Evolutionary conservation across 305 asterid species (phyloP).

Genomic region (Rubia tinctorum): DNA sequence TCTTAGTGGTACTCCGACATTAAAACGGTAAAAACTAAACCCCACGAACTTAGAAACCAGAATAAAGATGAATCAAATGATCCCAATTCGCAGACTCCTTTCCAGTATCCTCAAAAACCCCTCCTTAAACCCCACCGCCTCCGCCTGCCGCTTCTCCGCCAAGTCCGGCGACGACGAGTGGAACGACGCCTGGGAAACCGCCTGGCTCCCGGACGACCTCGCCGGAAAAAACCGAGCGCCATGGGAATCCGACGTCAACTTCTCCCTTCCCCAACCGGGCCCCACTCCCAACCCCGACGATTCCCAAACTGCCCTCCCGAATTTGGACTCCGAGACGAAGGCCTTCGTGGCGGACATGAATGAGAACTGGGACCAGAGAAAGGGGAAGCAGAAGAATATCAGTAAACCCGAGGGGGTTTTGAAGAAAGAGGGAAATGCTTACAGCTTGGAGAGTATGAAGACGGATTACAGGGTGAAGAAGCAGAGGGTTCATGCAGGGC

Average conservation of each 20-base stretch:
- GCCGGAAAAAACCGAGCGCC: slow-evolving; percentile 61
- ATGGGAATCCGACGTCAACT: slow-evolving; percentile 79
- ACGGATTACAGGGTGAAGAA: slow-evolving; percentile 77
- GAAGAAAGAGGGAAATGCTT: slow-evolving; percentile 31
- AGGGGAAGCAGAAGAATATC: slow-evolving; percentile 41
- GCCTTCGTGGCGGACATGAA: slow-evolving; percentile 94
- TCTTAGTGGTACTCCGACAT: too few species aligned
- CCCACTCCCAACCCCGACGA: slow-evolving; percentile 4
- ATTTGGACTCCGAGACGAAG: slow-evolving; percentile 61
- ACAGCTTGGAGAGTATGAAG: slow-evolving; percentile 73
- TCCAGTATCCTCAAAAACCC: slow-evolving; percentile 26
- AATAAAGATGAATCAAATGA: slow-evolving; percentile 22
- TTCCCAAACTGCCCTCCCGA: slow-evolving; percentile 28
- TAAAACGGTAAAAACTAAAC: background rate
- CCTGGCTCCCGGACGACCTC: slow-evolving; percentile 82
- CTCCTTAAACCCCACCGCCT: slow-evolving; percentile 31
- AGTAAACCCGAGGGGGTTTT: slow-evolving; percentile 23
- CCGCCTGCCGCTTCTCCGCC: slow-evolving; percentile 31
- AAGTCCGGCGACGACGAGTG: slow-evolving; percentile 63
- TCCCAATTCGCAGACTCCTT: slow-evolving; percentile 31
- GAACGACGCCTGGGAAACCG: slow-evolving; percentile 91
- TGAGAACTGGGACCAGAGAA: slow-evolving; percentile 92
- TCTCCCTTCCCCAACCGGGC: slow-evolving; percentile 35
- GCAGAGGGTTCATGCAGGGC: slow-evolving; percentile 80
- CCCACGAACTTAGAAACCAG: background rate